These are phyloP conservation scores for Torulaspora gathmanii DNA, from an alignment of 805 yeast genomes.

Conservation along the genomic window DNA sequence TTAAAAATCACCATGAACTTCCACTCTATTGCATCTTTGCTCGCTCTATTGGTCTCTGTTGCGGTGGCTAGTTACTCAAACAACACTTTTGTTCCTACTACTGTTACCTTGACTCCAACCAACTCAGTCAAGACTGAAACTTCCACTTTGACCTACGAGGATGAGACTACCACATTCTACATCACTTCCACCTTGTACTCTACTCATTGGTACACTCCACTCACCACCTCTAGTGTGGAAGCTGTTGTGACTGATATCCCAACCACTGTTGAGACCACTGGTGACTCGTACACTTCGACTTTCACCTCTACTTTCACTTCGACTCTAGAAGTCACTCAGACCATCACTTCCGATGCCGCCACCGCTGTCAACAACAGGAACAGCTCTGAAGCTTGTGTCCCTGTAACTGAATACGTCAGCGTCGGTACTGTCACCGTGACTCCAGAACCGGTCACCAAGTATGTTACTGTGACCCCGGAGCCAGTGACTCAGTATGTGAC, in stretches of 20 bases:
- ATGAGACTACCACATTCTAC: constrained; percentile 26
- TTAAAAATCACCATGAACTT: constrained; percentile 12
- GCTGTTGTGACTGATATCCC: constrained; percentile 16
- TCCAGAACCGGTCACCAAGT: constrained; percentile 18
- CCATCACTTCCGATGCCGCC: constrained; percentile 4
- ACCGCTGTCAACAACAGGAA: not conserved
- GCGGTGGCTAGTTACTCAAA: constrained; percentile 22
- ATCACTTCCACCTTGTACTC: constrained; percentile 23
- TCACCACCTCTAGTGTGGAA: constrained; percentile 12
- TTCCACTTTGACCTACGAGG: constrained; percentile 20
- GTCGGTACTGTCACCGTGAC: constrained; percentile 23
- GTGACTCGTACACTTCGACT: constrained; percentile 20
- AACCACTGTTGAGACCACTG: constrained; percentile 15
- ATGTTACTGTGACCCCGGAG: constrained; percentile 23
- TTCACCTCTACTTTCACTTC: constrained; percentile 24
- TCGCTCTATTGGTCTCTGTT: constrained; percentile 14
- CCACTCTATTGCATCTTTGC: constrained; percentile 9
- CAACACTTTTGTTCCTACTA: constrained; percentile 14
- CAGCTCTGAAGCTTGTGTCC: constrained; percentile 15
- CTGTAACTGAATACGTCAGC: constrained; percentile 15
- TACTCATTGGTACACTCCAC: constrained; percentile 23
- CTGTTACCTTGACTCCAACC: constrained; percentile 24
- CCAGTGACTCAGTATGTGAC: constrained; percentile 21
- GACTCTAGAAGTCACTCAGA: constrained; percentile 10
- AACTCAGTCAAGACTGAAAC: constrained; percentile 19